Percentiles rank a stretch among this genome's conserved stretches.
These are phyloP conservation scores for Zygosaccharomyces kombuchaensis DNA, from an alignment of 805 yeast species.

Conservation along the genomic window DNA sequence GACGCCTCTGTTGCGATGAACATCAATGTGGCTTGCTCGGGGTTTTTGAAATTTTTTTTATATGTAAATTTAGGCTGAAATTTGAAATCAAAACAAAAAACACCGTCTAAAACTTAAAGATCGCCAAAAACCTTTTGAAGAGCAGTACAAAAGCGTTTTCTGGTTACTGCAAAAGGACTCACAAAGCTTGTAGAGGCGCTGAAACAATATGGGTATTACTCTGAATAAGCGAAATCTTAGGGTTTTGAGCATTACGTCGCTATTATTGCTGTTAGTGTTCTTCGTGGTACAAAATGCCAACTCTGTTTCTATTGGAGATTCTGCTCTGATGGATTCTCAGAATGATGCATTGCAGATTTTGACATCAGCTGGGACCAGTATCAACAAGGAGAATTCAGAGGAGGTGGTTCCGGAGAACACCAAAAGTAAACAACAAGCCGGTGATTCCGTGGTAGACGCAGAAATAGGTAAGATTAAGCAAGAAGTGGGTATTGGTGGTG, in stretches of 20 bases:
- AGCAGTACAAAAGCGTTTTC: too few relatives aligned
- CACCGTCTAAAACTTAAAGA: not conserved
- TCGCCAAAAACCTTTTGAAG: not conserved
- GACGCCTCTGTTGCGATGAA: too few relatives aligned
- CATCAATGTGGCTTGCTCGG: not conserved
- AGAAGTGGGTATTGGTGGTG: conserved; percentile 11
- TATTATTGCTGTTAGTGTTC: conserved; percentile 25
- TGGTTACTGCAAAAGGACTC: not conserved
- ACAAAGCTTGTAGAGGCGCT: not conserved
- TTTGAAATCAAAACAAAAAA: not conserved
- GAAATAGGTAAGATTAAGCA: conserved; percentile 23
- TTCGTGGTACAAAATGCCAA: conserved; percentile 28
- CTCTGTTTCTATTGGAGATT: conserved; percentile 10
- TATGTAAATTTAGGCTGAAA: not conserved
- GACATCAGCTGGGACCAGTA: conserved; percentile 11
- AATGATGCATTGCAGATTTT: conserved; percentile 3
- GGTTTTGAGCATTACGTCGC: conserved; percentile 24
- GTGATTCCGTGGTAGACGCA: conserved; percentile 12
- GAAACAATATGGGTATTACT: conserved; percentile 7
- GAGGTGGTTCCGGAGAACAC: conserved; percentile 1
- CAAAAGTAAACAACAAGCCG: conserved; percentile 8
- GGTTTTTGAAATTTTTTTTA: not conserved
- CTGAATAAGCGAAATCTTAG: conserved; percentile 29
- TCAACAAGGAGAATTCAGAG: conserved; percentile 6
- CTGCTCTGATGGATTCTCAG: not conserved